These are phyloP conservation scores for Diaporthe helianthi DNA, from an alignment of 2,329 filamentous ascomycete genomes.

Conservation along the genomic window DNA sequence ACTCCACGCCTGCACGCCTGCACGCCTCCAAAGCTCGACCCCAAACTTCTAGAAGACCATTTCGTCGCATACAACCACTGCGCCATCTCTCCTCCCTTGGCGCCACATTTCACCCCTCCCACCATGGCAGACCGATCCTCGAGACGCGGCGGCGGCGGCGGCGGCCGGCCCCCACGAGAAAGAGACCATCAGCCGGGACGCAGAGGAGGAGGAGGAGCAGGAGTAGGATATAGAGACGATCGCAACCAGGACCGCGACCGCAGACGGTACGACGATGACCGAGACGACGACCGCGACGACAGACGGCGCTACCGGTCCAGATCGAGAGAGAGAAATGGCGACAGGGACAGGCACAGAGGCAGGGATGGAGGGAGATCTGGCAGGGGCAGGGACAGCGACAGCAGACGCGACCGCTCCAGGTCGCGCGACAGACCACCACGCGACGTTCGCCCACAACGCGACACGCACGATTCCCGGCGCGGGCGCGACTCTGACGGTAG, in stretches of 20 bases:
- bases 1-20: no score
- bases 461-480: conserved; percentile 27
- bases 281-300: conserved; percentile 44
- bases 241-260: conserved; percentile 48
- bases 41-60: neutral
- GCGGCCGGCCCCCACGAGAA: conserved; percentile 23
- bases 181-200: conserved; percentile 42
- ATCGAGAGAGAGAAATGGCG: conserved; percentile 37
- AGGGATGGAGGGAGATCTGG: conserved; percentile 39
- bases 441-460: conserved; percentile 35
- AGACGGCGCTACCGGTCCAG: conserved; percentile 36
- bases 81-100: neutral
- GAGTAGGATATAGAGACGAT: conserved; percentile 39
- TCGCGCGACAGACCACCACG: conserved; percentile 41
- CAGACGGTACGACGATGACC: conserved; percentile 39
- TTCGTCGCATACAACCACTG: neutral
- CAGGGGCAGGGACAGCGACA: conserved; percentile 45
- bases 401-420: conserved; percentile 27
- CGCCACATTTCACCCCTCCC: neutral
- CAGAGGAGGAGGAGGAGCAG: conserved; percentile 27
- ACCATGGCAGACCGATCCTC: conserved; percentile 28
- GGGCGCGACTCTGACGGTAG: conserved; percentile 25
- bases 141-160: conserved; percentile 29
- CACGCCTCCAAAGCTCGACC: neutral
- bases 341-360: conserved; percentile 42